Base-by-base conservation (phyloP, 768 basidiomycete genomes). In the Termitomyces sp. region DNA sequence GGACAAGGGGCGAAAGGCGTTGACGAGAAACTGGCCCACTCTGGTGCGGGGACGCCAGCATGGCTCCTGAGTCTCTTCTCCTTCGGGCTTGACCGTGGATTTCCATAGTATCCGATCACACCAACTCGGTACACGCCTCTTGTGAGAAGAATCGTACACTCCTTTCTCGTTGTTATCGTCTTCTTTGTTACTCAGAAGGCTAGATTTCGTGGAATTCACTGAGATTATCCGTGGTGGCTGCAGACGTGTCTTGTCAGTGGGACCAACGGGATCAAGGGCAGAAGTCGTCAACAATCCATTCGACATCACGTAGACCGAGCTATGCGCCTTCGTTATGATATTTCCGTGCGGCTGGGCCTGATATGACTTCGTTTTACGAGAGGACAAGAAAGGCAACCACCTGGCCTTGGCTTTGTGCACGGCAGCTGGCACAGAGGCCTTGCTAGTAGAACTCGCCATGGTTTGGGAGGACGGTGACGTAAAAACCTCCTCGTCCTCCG, bases 21-120 rank as follows among this genome's bases (percentile, higher is more conserved):
- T 77, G 12, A 71, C 74, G 53, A 88, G 74, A 52, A 87, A 73
- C 40, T 80, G 79, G 25, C 80, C 73, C 49, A 87, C 74, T 39
- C 76, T 76, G 27, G 72, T 79, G n/a, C 77, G 73, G 30, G 76
- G 68, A 19, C 54, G 44, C 37, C 74, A 65, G 43, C 65, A 44
- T 42, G 66, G 61, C 37, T 66, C 63, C 48, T 60, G 57, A 47
- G 39, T 37, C 30, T 56, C 66, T 32, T 77, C 73, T 16, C 72
- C 72, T 35, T 75, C 77, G 10, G 72, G 69, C 12, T 76, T 76
- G 25, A 88, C 76, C 0, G 86, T 91, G 5, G 87, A 79, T 68
- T 91, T 93, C 84, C 85, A 92, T 5, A 93, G 70, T 44, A 93
- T 89, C 19, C 91, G 83, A 67, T 93, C 91, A 64, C 91, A 93